Evolutionary conservation across 306 rosid species (phyloP), one percentile per base, ranked within the genome.

Genomic region (Mimosa pudica): DNA sequence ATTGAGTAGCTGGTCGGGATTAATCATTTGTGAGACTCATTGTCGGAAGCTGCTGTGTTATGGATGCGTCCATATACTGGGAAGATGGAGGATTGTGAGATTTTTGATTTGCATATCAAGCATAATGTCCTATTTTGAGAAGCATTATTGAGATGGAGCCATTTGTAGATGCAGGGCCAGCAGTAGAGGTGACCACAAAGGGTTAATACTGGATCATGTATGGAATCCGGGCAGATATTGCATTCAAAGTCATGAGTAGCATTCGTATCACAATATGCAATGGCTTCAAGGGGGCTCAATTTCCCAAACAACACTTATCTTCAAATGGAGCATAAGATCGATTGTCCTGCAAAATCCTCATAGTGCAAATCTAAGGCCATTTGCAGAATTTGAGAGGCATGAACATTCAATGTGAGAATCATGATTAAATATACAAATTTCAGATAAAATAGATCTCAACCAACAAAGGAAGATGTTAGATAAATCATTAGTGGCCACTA

Each of bases 91-190:
- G 89, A 71, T 17, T 89, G 74, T 16, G 95, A 89, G 7, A 95
- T 87, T 47, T 92, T 84, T 55, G 97, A 84, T 87, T 95, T 95
- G 89, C 98, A 95, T 2, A 95, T 97, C 3, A 97, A 95, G 82
- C 98, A 95, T 4, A 71, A 90, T 20, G 81, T 83, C 57, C 48
- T 83, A 60, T 61, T 18, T 70, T 82, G 88, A 8, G 82, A 24
- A 38, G 88, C 68, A n/a, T n/a, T 9, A 42, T 17, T 69, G 79
- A 67, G 86, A 46, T 84, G 84, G 57, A 92, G 88, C 98, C 98
- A 95, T 76, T 89, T 91, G 87, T 92, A 95, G 17, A 95, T 83
- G 92, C 98, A 95, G 38, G 97, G 94, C 98, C 98, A 95, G 91
- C 98, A 95, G 79, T 82, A 95, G 81, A 95, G 95, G 77, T 92